Evolutionary conservation across 768 basidiomycete species (phyloP).

Genomic region (Russula vinacea): DNA sequence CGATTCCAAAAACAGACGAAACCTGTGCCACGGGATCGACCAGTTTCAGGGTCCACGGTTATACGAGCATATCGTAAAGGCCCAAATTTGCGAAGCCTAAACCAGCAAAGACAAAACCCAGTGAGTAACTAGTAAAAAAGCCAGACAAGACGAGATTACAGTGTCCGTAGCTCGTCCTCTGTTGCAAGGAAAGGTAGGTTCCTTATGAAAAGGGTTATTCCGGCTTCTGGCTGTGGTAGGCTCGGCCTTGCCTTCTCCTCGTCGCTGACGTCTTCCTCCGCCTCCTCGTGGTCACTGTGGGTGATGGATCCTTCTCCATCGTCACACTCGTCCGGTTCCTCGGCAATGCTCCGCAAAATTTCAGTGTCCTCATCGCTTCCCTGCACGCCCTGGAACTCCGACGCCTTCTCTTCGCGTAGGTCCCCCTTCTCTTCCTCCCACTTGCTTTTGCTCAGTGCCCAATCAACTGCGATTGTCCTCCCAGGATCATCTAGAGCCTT

Average conservation of each 20-base stretch:
- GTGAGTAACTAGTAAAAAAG: not conserved
- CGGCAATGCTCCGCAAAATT: conserved; percentile 33
- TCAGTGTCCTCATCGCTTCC: conserved; percentile 34
- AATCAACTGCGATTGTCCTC: conserved; percentile 87
- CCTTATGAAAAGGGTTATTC: conserved; percentile 90
- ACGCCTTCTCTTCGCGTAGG: conserved; percentile 38
- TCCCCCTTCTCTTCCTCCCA: conserved; percentile 83
- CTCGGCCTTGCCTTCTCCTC: conserved; percentile 42
- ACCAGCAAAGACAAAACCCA: not conserved
- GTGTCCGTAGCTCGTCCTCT: conserved; percentile 82
- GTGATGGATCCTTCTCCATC: conserved; percentile 37
- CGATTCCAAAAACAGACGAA: conserved; percentile 98
- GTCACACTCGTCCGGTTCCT: conserved; percentile 43
- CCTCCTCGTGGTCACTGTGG: conserved; percentile 39
- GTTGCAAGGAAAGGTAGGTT: conserved; percentile 91
- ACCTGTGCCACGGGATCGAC: conserved; percentile 89
- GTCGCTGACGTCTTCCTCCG: conserved; percentile 38
- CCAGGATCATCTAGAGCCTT: conserved; percentile 42
- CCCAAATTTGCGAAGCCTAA: conserved; percentile 88
- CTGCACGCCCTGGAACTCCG: conserved; percentile 40
- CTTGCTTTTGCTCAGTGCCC: conserved; percentile 91
- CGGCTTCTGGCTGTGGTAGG: conserved; percentile 79
- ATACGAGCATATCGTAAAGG: conserved; percentile 91
- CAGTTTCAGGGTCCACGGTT: conserved; percentile 76
- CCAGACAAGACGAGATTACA: conserved; percentile 51